Base-by-base conservation (phyloP, 495 filamentous ascomycete genomes). In the Penicillium nucicola region DNA sequence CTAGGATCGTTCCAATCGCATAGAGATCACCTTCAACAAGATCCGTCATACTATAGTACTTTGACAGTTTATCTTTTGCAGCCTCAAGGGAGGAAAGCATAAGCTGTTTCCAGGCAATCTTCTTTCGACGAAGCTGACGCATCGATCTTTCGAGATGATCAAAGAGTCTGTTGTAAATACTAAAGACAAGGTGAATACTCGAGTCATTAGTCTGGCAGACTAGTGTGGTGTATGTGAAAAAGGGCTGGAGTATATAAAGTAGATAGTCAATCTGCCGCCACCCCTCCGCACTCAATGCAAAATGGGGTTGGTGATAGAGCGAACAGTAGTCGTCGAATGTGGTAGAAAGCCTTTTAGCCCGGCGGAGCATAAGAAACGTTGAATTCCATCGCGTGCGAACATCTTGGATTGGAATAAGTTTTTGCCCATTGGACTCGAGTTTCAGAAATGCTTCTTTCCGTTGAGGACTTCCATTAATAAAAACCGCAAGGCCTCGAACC, bases 191-290 rank as follows among this genome's bases (percentile, higher is more conserved):
- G 41, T 58, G 25, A 14, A 53, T 45, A 19, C 40, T 58, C 25
- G 53, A 15, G 38, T 58, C 50, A 25, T 42, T 53, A 28, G 23
- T 50, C 39, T 53, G 49, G 14, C 44, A 58, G 20, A 58, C 17
- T 5, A 9, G 23, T 4, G 33, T 58, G 6, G 44, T 58, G 7
- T 15, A 53, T 11, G 25, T 30, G 32, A 39, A 47, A 33, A 58
- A 58, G 5, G 41, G 41, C 25, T 44, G n/a, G 10, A 28, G 28
- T 5, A 44, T 44, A 9, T 5, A 44, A 32, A 44, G 41, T 17
- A 44, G 41, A 42, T 59, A 59, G 38, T 59, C 46, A 48, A 59
- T 25, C 34, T 57, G 36, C 4, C 33, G 20, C 42, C 41, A 59
- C 38, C 55, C 52, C 19, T 54, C 43, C 20, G 34, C 10, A 35